Conservation (phyloP, 805 yeast genomes). For the Cyberlindnera veronae region DNA sequence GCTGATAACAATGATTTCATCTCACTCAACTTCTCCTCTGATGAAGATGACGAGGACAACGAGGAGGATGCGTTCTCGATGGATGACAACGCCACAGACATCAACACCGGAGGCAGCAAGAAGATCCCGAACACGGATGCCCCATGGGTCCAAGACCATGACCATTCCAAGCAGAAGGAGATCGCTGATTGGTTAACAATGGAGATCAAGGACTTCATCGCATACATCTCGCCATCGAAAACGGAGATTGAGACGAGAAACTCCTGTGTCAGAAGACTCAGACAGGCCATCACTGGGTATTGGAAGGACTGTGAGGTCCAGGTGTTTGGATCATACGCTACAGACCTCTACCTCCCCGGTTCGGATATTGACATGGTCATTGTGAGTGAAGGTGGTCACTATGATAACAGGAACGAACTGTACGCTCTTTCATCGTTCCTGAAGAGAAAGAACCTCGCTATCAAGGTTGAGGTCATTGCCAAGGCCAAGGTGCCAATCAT, state of each 20-base stretch:
- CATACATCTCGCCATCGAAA: conserved; percentile 80
- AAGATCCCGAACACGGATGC: conserved; percentile 28
- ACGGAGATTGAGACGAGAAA: conserved; percentile 70
- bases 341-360: conserved; percentile 89
- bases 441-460: conserved; percentile 58
- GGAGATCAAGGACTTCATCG: conserved; percentile 82
- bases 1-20: conserved; percentile 41
- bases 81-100: conserved; percentile 25
- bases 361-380: conserved; percentile 95
- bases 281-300: conserved; percentile 44
- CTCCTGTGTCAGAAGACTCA: conserved; percentile 56
- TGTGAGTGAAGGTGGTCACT: conserved; percentile 54
- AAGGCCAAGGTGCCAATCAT: conserved; percentile 92
- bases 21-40: conserved; percentile 34
- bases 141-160: conserved; percentile 80
- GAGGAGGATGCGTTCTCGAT: conserved; percentile 28
- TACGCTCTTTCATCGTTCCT: conserved; percentile 72
- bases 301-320: conserved; percentile 82
- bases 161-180: conserved; percentile 72
- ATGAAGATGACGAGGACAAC: conserved; percentile 22
- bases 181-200: conserved; percentile 82
- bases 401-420: conserved; percentile 59
- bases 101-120: conserved; percentile 11
- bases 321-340: conserved; percentile 93
- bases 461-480: conserved; percentile 78